Evolutionary conservation across 306 rosid genomes (phyloP), one percentile per base, ranked within the genome.

Genomic region (Inga oerstediana): DNA sequence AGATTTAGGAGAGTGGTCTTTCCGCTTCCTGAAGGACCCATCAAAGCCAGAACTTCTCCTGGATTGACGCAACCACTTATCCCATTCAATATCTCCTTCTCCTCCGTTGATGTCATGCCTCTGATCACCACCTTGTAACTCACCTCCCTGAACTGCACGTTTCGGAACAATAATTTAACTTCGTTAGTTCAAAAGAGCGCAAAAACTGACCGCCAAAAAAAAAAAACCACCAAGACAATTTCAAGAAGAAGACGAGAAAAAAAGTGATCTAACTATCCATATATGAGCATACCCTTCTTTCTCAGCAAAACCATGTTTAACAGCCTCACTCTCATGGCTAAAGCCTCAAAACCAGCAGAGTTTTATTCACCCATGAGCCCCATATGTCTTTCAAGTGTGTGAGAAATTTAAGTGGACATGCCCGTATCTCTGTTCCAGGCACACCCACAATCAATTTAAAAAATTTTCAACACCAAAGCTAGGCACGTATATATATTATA

Each of bases 1-100:
- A 97, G 87, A 86, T 85, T 97, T 3, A 97, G 83, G 20, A 97
- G 97, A 13, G 91, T 89, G 35, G 99, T 93, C 80, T 97, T 97
- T 86, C 99, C 99, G 84, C 99, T 94, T 80, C 99, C 98, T 4
- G 98, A 97, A 72, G 99, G 99, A 48, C 99, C 99, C 99, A 97
- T 97, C 82, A 97, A 77, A 34, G 99, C 99, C 81, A 97, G 84
- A 80, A 97, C 98, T 83, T 97, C 99, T 10, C 99, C 95, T 9
- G 99, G 98, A 86, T 87, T 87, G 24, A 97, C 97, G 9, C 80
- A 87, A 73, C 99, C 99, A 4, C 89, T 88, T 52, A 97, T 94
- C 71, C 99, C 98, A 76, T 91, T 75, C 88, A 97, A 72, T 52
- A 97, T 92, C 54, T 93, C 92, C 86, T 94, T 97, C 90, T 97